Base-by-base conservation (phyloP, 371 early-diverging fungal species). In the Mucor ambiguus region DNA sequence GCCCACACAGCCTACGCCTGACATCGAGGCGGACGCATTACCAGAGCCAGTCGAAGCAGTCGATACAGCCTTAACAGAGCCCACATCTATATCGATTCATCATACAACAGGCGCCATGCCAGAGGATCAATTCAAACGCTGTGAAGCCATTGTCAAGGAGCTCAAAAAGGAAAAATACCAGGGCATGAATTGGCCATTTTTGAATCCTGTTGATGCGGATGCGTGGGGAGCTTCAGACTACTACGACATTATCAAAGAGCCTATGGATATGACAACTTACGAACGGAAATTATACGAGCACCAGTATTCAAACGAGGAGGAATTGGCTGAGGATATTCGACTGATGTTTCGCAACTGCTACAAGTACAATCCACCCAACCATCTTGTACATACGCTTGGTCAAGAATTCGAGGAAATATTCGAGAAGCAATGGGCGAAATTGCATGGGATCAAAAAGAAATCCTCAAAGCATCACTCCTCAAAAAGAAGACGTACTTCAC, bases 241-340 rank as follows among this genome's bases (percentile, higher is more conserved):
- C 77, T 86, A 85, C 38, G 86, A 89, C 1, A 85, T 98, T 46
- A 90, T 99, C 71, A 95, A 93, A 69, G 62, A 89, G 30, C 99
- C 99, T 9, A 99, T 99, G 99, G 99, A 99, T 68, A 68, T 98
- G 59, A 81, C 87, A 18, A 99, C 99, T 0, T 89, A 98, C 38
- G 88, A 88, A 63, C 78, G 74, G 56, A 95, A 93, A 57, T 72
- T 98, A 2, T 92, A 93, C 8, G 60, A 64, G 0, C 63, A 64
- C 43, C 43, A 73, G 62, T 92, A 92, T 61, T 20, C 67, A 0
- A 61, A 55, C 14, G 72, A 82, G 52, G 75, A 78, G 1, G 80
- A 80, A 20, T 85, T 91, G 62, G 78, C 76, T n/a, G 79, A 76
- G 0, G 92, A 92, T 62, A 78, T 90, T 6, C 66, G 75, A 14